These are phyloP conservation scores for Apiospora arundinis DNA, from an alignment of 2,329 filamentous ascomycete species.

Conservation along the genomic window DNA sequence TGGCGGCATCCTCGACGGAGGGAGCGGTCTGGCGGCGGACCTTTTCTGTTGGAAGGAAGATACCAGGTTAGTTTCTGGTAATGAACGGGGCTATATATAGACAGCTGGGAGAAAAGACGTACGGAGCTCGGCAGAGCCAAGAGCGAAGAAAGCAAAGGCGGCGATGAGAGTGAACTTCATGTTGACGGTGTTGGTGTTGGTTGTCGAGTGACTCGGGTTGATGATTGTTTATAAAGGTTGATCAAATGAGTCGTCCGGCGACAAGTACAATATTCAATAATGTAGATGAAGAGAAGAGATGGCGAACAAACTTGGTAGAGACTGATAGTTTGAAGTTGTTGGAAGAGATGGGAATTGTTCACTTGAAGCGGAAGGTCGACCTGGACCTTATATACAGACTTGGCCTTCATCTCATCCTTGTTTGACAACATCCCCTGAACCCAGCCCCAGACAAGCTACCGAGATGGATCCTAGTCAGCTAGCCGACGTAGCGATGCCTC, in stretches of 20 bases:
- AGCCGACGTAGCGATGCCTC: background rate
- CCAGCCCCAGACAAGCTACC: background rate
- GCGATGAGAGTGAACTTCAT: constrained; percentile 60
- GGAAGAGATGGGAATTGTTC: constrained; percentile 29
- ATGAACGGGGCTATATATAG: background rate
- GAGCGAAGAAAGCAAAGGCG: constrained; percentile 53
- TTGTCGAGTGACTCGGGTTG: constrained; percentile 15
- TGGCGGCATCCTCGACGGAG: constrained; percentile 45
- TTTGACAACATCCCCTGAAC: background rate
- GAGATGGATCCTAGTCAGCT: background rate
- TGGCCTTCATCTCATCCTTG: background rate
- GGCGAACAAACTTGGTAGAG: constrained; percentile 26
- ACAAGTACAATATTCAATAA: constrained; percentile 43
- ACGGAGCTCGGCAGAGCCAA: constrained; percentile 50
- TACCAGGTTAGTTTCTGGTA: background rate
- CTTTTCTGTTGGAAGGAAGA: constrained; percentile 34
- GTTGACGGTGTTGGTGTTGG: constrained; percentile 42
- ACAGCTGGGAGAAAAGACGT: constrained; percentile 25
- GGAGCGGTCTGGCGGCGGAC: constrained; percentile 41
- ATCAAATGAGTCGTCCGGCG: constrained; percentile 57
- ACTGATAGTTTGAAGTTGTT: constrained; percentile 27
- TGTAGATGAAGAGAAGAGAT: constrained; percentile 37
- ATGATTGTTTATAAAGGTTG: constrained; percentile 33
- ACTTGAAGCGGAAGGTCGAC: constrained; percentile 35
- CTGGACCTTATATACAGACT: constrained; percentile 23